Evolutionary conservation across 164 flowering plant species (phyloP).

Genomic region (Paratinospora sagittata): DNA sequence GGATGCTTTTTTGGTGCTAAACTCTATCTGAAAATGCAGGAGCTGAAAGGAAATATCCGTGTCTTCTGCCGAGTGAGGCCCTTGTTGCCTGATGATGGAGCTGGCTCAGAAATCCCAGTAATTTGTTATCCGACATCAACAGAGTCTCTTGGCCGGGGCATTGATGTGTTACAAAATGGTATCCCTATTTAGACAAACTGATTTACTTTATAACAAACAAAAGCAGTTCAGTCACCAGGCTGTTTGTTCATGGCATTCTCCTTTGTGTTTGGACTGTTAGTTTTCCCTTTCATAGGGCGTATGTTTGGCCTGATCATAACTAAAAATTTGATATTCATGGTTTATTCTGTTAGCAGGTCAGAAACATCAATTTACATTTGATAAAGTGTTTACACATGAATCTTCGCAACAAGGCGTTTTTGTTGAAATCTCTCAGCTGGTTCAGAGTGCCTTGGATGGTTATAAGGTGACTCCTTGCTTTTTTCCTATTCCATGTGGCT

Average conservation of each 20-base stretch:
- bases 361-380: conserved; percentile 79
- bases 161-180: conserved; percentile 83
- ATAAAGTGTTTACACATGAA: conserved; percentile 82
- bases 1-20: neutral
- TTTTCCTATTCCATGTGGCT: neutral
- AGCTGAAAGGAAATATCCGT: conserved; percentile 94
- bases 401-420: conserved; percentile 90
- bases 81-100: conserved; percentile 63
- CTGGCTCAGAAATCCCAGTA: conserved; percentile 39
- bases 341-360: conserved; percentile 50
- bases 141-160: conserved; percentile 68
- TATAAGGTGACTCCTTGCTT: conserved; percentile 57
- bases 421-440: conserved; percentile 94
- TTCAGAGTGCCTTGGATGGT: conserved; percentile 98
- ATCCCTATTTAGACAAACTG: neutral
- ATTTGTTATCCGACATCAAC: conserved; percentile 66
- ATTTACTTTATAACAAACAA: neutral
- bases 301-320: neutral
- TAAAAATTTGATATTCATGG: neutral
- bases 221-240: neutral
- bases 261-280: neutral
- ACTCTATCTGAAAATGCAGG: conserved; percentile 42
- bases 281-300: neutral
- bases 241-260: neutral
- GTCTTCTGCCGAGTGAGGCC: conserved; percentile 98